Percentiles rank a stretch among this genome's conserved stretches.
phyloP scores from a whole-genome alignment of 1,284 basidiomycete species.

The Tilletia indica region DNA sequence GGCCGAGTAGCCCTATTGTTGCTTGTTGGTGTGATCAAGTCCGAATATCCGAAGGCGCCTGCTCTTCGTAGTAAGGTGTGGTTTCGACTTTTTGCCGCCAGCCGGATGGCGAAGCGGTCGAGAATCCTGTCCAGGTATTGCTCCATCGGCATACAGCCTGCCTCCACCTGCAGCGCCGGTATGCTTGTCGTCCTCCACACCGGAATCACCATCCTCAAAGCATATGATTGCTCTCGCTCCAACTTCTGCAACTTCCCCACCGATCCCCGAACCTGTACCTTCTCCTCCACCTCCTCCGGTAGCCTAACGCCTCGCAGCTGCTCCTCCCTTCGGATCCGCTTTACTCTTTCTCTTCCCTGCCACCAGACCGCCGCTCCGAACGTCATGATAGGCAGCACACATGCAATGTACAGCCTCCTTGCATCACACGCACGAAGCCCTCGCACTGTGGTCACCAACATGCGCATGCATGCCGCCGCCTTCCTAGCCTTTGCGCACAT shows the following conservation, averaged over 20 bases:
- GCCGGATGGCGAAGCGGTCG: background rate
- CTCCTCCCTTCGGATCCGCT: background rate
- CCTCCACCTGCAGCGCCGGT: background rate
- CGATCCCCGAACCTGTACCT: background rate
- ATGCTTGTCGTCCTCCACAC: background rate
- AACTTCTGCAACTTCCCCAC: background rate
- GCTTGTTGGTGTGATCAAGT: background rate
- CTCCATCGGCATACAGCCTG: background rate
- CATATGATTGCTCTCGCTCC: background rate
- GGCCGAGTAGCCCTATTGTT: background rate
- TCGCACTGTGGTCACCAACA: constrained; percentile 57
- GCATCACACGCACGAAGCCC: constrained; percentile 52
- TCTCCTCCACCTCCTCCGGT: no score
- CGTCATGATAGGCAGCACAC: constrained; percentile 54
- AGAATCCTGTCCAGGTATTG: background rate
- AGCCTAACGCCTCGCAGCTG: no score
- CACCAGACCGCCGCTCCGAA: constrained; percentile 56
- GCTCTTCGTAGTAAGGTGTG: background rate
- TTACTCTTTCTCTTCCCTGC: constrained; percentile 28
- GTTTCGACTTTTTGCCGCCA: background rate
- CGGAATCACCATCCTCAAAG: background rate
- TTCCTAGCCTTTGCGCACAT: constrained; percentile 38
- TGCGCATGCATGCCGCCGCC: constrained; percentile 45
- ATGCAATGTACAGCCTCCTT: constrained; percentile 51
- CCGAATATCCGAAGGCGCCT: background rate